A percentile compares a stretch with the other conserved stretches of the same genome.
These are phyloP conservation scores for Cystobasidium ongulense DNA, from an alignment of 768 basidiomycete genomes.

Conservation along the genomic window DNA sequence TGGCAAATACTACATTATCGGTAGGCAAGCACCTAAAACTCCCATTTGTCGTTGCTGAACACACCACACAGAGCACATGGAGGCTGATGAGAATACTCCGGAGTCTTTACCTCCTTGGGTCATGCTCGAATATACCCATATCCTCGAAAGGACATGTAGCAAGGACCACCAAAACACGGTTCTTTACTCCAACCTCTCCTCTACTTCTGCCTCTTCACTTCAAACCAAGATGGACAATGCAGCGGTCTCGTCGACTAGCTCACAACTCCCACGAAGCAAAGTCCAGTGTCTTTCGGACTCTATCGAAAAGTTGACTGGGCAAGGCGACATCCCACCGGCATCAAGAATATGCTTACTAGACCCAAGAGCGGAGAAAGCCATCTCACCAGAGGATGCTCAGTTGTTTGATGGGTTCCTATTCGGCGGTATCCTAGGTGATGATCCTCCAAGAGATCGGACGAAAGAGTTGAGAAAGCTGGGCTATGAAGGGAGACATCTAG, in stretches of 20 bases:
- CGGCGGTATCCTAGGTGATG: conserved; percentile 69
- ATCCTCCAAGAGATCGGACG: conserved; percentile 90
- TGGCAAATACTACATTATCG: conserved; percentile 8
- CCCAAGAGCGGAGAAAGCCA: conserved; percentile 64
- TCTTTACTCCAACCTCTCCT: conserved; percentile 78
- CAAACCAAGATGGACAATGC: background rate
- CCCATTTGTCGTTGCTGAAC: background rate
- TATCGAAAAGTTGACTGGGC: conserved; percentile 55
- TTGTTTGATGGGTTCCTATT: conserved; percentile 82
- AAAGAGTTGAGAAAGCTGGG: conserved; percentile 75
- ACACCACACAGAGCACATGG: conserved; percentile 71
- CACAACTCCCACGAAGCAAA: background rate
- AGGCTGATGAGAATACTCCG: conserved; percentile 72
- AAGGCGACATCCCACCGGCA: conserved; percentile 49
- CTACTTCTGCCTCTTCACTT: conserved; percentile 58
- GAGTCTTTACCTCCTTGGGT: conserved; percentile 68
- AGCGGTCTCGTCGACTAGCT: background rate
- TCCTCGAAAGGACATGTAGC: conserved; percentile 8
- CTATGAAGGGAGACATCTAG: conserved; percentile 77
- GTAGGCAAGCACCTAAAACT: background rate
- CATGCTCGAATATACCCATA: conserved; percentile 64
- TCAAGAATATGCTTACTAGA: conserved; percentile 79
- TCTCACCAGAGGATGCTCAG: conserved; percentile 69
- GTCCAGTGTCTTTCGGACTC: background rate
- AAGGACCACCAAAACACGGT: conserved; percentile 61